phyloP scores from a whole-genome alignment of 495 filamentous ascomycete species.

The Aspergillus conjunctus region DNA sequence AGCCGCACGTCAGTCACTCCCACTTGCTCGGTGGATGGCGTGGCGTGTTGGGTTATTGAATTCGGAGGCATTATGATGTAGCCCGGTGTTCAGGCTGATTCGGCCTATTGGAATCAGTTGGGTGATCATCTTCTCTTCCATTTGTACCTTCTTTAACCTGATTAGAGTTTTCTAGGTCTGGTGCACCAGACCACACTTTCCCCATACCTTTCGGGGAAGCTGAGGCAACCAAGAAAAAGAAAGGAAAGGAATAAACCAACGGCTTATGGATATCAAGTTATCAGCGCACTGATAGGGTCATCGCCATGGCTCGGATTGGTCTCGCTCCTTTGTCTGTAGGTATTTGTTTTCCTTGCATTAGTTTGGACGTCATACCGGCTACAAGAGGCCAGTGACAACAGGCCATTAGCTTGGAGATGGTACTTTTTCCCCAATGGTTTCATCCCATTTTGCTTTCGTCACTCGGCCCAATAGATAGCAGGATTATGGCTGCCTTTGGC shows the following conservation, averaged over 20 bases:
- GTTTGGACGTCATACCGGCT: constrained; percentile 27
- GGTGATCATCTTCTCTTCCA: not conserved
- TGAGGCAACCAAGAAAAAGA: not conserved
- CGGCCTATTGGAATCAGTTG: not conserved
- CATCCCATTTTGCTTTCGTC: constrained; percentile 11
- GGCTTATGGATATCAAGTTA: constrained; percentile 18
- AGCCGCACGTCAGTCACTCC: not conserved
- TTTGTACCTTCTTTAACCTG: not conserved
- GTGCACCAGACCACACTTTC: constrained; percentile 2
- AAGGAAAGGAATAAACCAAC: not conserved
- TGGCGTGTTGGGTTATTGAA: not conserved
- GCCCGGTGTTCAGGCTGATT: not conserved
- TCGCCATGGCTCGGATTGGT: constrained; percentile 8
- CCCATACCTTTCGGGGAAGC: constrained; percentile 1
- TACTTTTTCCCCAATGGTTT: constrained; percentile 24
- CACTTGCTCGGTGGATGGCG: not conserved
- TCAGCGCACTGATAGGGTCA: constrained; percentile 14
- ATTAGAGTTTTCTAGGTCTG: constrained; percentile 5
- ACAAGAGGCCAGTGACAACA: constrained; percentile 22
- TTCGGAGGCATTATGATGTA: not conserved
- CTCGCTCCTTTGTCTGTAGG: constrained; percentile 17
- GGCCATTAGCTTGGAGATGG: constrained; percentile 14
- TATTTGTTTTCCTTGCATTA: constrained; percentile 37
- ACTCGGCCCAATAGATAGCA: constrained; percentile 5
- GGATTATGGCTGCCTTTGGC: constrained; percentile 1